Evolutionary conservation across 192 early-diverging fungal species (phyloP).

Genomic region (Backusella mclennaniae): DNA sequence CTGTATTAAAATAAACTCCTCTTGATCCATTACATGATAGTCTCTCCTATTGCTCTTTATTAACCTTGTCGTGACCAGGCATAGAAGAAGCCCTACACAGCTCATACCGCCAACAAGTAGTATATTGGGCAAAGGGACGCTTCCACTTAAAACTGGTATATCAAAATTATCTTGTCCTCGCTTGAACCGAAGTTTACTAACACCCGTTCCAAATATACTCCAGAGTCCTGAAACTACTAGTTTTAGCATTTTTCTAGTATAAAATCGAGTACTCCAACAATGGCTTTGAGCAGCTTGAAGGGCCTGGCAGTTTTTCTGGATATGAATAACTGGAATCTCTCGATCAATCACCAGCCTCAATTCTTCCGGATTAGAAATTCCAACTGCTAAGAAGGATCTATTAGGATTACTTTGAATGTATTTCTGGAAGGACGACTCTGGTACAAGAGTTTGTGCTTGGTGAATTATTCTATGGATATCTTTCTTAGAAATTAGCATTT

Average conservation of each 20-base stretch:
- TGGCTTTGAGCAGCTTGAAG: conserved; percentile 15
- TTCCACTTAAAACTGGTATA: background rate
- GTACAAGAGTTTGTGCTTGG: background rate
- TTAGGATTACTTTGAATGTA: background rate
- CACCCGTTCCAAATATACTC: background rate
- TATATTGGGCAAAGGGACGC: background rate
- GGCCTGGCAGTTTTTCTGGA: conserved; percentile 16
- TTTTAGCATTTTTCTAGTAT: background rate
- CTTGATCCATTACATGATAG: background rate
- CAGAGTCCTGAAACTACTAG: background rate
- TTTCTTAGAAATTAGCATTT: background rate
- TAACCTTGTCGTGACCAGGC: background rate
- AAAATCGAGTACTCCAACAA: background rate
- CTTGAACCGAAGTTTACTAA: background rate
- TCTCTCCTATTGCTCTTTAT: background rate
- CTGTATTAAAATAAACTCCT: conserved; percentile 14
- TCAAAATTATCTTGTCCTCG: background rate
- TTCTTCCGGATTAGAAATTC: conserved; percentile 29
- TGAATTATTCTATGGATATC: background rate
- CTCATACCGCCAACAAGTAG: background rate
- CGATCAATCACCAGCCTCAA: conserved; percentile 5
- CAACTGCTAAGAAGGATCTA: conserved; percentile 11
- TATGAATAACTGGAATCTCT: conserved; percentile 22
- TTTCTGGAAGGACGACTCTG: background rate
- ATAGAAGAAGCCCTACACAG: background rate